phyloP scores from a whole-genome alignment of 2,329 filamentous ascomycete species.

The Aspergillus melleus region DNA sequence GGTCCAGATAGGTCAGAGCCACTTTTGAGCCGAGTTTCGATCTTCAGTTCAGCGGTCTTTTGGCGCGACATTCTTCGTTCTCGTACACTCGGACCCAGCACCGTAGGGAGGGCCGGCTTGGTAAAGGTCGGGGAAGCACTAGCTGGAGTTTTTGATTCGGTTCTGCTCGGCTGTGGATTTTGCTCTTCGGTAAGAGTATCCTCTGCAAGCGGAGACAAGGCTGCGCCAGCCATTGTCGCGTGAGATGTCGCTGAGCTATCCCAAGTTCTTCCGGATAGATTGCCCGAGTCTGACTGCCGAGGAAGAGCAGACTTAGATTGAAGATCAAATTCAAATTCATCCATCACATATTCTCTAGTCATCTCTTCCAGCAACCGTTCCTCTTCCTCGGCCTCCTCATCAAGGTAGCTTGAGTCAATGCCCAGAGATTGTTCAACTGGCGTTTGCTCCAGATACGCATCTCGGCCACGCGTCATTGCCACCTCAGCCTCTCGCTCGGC shows the following conservation, averaged over 20 bases:
- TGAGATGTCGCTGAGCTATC: slow-evolving; percentile 76
- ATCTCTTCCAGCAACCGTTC: slow-evolving; percentile 84
- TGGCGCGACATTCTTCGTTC: slow-evolving; percentile 78
- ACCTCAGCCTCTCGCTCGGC: slow-evolving; percentile 69
- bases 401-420: slow-evolving; percentile 49
- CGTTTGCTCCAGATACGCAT: slow-evolving; percentile 49
- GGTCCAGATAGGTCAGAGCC: slow-evolving; percentile 25
- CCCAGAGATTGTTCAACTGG: slow-evolving; percentile 20
- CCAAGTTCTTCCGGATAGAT: slow-evolving; percentile 74
- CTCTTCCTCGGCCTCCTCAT: slow-evolving; percentile 69
- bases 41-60: slow-evolving; percentile 80
- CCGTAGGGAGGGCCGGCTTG: slow-evolving; percentile 5
- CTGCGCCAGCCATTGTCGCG: slow-evolving; percentile 61
- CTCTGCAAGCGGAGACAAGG: slow-evolving; percentile 73
- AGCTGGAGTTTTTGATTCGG: slow-evolving; percentile 45
- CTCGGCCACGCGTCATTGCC: slow-evolving; percentile 60
- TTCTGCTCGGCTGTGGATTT: slow-evolving; percentile 32
- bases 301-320: slow-evolving; percentile 68
- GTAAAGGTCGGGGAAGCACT: slow-evolving; percentile 2
- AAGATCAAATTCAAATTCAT: slow-evolving; percentile 75
- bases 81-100: slow-evolving; percentile 57
- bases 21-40: slow-evolving; percentile 64
- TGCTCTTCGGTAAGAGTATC: slow-evolving; percentile 42
- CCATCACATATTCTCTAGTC: slow-evolving; percentile 77
- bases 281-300: slow-evolving; percentile 79